Conservation (phyloP, 148 eudicot species). For the Gaultheria prostrata region DNA sequence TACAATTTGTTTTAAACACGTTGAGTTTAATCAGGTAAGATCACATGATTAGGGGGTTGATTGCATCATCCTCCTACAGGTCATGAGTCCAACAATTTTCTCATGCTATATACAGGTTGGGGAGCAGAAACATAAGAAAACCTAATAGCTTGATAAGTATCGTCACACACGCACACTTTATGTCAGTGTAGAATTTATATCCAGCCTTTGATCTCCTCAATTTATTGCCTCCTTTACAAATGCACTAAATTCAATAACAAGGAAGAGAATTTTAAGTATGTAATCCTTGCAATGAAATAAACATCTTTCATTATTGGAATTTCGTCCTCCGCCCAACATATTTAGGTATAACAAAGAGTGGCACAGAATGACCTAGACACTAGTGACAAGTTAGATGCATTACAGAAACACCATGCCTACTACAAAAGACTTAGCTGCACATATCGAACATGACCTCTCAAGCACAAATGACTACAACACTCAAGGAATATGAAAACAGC, state of each 20-base stretch:
- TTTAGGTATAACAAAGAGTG: slow-evolving; percentile 16
- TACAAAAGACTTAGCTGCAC: slow-evolving; percentile 15
- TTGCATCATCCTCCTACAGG: neutral
- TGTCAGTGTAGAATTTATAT: neutral
- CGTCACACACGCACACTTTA: neutral
- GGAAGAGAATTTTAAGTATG: neutral
- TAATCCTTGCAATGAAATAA: neutral
- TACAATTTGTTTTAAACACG: neutral
- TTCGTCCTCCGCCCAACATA: slow-evolving; percentile 23
- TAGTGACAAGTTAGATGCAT: slow-evolving; percentile 25
- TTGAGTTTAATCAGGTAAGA: neutral
- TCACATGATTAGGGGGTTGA: neutral
- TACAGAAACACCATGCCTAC: slow-evolving; percentile 11
- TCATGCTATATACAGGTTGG: neutral
- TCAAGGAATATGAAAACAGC: slow-evolving; percentile 1
- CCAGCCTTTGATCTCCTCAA: neutral
- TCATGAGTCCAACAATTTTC: neutral
- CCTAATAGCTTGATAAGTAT: neutral
- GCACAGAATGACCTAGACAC: slow-evolving; percentile 16
- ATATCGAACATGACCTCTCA: slow-evolving; percentile 41
- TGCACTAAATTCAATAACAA: neutral
- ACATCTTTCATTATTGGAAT: slow-evolving; percentile 19
- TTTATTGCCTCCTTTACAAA: neutral
- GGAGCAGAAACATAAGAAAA: neutral
- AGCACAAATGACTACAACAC: slow-evolving; percentile 32